Evolutionary conservation across 2,329 filamentous ascomycete species (phyloP).

Genomic region (Conoideocrella luteorostrata): DNA sequence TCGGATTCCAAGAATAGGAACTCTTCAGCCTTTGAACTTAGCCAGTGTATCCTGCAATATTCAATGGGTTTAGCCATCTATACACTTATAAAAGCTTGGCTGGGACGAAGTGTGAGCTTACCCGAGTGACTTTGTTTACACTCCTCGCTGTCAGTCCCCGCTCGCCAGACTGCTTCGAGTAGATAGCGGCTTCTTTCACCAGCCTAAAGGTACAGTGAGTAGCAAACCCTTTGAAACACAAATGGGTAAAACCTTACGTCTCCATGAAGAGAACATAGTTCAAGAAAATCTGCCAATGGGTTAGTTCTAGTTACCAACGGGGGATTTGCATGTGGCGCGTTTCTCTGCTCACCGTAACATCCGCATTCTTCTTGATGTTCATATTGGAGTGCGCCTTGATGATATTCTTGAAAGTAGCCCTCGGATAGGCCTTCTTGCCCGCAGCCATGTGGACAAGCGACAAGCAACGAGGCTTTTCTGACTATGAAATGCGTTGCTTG

Average conservation of each 20-base stretch:
- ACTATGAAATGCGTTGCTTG: too few species aligned
- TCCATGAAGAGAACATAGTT: constrained; percentile 80
- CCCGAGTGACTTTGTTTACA: constrained; percentile 70
- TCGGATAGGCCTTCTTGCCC: constrained; percentile 72
- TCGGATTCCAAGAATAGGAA: not conserved
- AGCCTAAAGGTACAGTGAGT: too few species aligned
- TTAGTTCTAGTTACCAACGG: too few species aligned
- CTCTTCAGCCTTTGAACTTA: constrained; percentile 60
- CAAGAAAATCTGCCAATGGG: constrained; percentile 62
- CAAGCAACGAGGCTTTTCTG: too few species aligned
- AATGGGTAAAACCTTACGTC: too few species aligned
- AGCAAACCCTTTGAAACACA: too few species aligned
- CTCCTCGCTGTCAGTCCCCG: constrained; percentile 67
- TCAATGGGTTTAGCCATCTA: not conserved
- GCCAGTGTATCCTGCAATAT: constrained; percentile 57
- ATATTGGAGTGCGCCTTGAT: constrained; percentile 82
- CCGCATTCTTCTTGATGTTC: constrained; percentile 75
- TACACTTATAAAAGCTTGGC: not conserved
- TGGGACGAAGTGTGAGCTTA: constrained; percentile 32
- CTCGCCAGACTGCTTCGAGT: constrained; percentile 68
- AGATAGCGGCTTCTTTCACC: constrained; percentile 72
- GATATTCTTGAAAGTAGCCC: constrained; percentile 80
- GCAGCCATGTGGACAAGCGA: too few species aligned
- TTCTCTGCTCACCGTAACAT: constrained; percentile 81
- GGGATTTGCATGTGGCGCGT: too few species aligned